A percentile compares a stretch with the other conserved stretches of the same genome.
Evolutionary conservation across 352 stramenopile genomes (phyloP).

Genomic region (Phytophthora melonis): DNA sequence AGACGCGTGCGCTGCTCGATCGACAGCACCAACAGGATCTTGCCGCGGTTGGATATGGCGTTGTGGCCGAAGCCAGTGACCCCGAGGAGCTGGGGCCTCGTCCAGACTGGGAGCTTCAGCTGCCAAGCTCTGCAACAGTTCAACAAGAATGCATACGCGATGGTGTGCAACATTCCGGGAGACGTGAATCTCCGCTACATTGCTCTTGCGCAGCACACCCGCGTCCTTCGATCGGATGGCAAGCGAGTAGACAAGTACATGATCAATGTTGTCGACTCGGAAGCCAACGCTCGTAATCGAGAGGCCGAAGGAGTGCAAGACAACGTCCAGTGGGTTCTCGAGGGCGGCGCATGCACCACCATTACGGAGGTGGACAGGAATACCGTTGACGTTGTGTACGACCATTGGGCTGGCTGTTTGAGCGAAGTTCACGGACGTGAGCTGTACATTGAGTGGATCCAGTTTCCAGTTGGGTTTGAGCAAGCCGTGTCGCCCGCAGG

Average conservation of each 20-base stretch:
- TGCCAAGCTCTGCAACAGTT: neutral
- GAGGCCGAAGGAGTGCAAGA: neutral
- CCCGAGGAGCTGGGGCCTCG: neutral
- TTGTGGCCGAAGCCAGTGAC: neutral
- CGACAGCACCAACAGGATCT: neutral
- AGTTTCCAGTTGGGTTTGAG: neutral
- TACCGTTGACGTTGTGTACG: constrained; percentile 31
- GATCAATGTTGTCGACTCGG: neutral
- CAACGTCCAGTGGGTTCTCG: constrained; percentile 29
- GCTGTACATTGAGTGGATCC: constrained; percentile 50
- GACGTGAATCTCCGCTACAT: neutral
- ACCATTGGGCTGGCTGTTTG: constrained; percentile 36
- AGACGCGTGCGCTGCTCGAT: neutral
- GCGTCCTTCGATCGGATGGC: neutral
- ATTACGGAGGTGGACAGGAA: constrained; percentile 28
- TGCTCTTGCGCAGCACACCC: neutral
- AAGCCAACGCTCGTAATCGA: neutral
- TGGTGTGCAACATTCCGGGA: constrained; percentile 1
- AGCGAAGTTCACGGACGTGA: constrained; percentile 47
- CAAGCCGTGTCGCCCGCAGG: neutral
- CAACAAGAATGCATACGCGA: neutral
- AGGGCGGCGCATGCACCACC: constrained; percentile 26
- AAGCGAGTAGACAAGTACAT: neutral
- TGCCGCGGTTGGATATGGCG: neutral
- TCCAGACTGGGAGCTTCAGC: neutral